Evolutionary conservation across 75 land plant species (phyloP), one percentile per base, ranked within the genome.

Genomic region (Gnetum montanum): DNA sequence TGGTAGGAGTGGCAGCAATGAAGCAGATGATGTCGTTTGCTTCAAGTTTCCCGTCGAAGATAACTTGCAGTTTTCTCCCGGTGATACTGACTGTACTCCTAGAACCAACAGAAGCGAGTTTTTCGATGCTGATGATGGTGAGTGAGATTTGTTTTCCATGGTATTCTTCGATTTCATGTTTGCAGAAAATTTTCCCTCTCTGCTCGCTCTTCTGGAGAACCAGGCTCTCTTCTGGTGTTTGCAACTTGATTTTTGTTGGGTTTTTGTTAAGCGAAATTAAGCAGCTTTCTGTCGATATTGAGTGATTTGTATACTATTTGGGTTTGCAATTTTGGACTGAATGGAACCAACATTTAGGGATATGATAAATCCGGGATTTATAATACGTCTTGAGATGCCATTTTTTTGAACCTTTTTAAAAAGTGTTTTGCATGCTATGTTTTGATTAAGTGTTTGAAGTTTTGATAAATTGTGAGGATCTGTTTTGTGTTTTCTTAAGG

Each of bases 51-150:
- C 54, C 31, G 54, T 13, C 31, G 55, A 53, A 53, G 55, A 19
- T 30, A 40, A 12, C 16, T 0, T 20, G 36, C 43, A 41, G 16
- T 31, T 34, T 12, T 53, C 55, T 33, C 36, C 55, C 6, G 55
- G 55, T 18, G 55, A 52, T 8, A 5, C 3, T 0, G 55, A 52
- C 4, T 33, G 8, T 31, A 33, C 55, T 19, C 55, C 55, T 19
- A 52, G 55, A 24, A 52, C 55, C 31, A 33, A 16, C 22, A 34
- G 55, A 20, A 52, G 35, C 33, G 55, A 30, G 15, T 52, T 52
- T 30, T 52, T 52, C 22, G 55, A 52, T 33, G 55, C 55, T 3
- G 55, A 52, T 22, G 55, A 52, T 52, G 55, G 55, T 52, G 36
- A 52, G 55, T 19, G 20, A 20, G n/a, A n/a, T n/a, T n/a, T 15